Percentiles rank a stretch among this genome's conserved stretches.
Evolutionary conservation across 495 filamentous ascomycete genomes (phyloP).

Genomic region (Annulohypoxylon nitens): DNA sequence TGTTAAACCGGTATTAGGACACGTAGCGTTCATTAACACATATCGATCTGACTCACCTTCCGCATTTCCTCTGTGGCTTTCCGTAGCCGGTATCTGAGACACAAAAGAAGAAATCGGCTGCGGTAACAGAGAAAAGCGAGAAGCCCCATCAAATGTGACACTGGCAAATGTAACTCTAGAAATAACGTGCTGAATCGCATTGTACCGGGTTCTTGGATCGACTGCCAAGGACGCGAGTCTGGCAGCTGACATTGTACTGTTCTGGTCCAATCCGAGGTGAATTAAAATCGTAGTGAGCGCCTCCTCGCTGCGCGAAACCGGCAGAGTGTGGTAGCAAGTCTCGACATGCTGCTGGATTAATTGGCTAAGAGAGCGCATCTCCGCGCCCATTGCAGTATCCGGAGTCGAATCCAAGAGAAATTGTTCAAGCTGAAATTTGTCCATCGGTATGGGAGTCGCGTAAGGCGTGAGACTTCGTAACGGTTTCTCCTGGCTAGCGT

Average conservation of each 20-base stretch:
- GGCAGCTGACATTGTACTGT: constrained; percentile 26
- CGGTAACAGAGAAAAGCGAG: constrained; percentile 52
- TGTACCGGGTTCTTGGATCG: constrained; percentile 47
- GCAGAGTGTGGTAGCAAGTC: constrained; percentile 51
- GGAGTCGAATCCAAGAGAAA: constrained; percentile 52
- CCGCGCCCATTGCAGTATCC: constrained; percentile 48
- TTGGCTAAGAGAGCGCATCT: constrained; percentile 47
- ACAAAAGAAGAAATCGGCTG: constrained; percentile 49
- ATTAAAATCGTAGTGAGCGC: constrained; percentile 40
- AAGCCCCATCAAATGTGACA: constrained; percentile 42
- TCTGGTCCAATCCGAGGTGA: constrained; percentile 47
- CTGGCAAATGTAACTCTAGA: constrained; percentile 51
- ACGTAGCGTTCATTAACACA: background rate
- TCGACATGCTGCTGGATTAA: constrained; percentile 54
- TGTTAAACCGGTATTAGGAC: constrained; percentile 30
- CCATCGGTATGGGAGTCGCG: constrained; percentile 6
- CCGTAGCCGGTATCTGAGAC: constrained; percentile 44
- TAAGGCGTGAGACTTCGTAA: constrained; percentile 8
- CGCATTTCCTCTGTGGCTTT: constrained; percentile 31
- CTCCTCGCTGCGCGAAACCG: constrained; percentile 40
- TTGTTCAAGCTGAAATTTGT: constrained; percentile 43
- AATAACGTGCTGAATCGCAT: constrained; percentile 53
- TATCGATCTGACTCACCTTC: constrained; percentile 25
- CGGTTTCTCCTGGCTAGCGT: constrained; percentile 37
- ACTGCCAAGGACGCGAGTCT: constrained; percentile 44